Conservation (phyloP, 192 early-diverging fungal genomes). For the Backusella psychrophila region DNA sequence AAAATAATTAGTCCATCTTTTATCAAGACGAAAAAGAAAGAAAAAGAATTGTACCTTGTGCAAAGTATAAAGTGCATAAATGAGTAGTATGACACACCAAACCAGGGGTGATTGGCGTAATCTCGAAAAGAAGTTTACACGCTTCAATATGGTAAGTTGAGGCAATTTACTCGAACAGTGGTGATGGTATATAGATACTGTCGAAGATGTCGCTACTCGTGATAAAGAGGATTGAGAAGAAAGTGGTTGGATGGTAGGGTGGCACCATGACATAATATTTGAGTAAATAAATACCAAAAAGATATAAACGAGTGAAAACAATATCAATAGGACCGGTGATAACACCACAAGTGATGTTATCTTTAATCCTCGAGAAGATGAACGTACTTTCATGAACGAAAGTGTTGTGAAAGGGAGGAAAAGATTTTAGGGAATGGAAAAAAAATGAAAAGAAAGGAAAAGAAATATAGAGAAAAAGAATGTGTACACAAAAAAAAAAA, state of each 20-base stretch:
- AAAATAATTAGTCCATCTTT: neutral
- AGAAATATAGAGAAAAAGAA: neutral
- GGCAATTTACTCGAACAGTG: neutral
- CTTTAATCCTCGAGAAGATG: slow-evolving; percentile 11
- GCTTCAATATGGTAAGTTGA: neutral
- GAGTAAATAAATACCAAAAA: slow-evolving; percentile 10
- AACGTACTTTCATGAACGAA: neutral
- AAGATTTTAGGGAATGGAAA: neutral
- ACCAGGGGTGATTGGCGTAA: neutral
- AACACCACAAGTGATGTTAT: slow-evolving; percentile 14
- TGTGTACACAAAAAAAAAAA: neutral
- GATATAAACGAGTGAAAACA: slow-evolving; percentile 10
- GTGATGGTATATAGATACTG: neutral
- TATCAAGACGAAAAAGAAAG: neutral
- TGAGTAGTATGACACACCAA: neutral
- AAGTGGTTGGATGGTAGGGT: neutral
- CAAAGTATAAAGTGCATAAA: neutral
- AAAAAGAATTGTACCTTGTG: neutral
- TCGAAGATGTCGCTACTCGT: neutral
- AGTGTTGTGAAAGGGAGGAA: neutral
- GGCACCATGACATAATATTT: neutral
- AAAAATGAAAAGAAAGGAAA: neutral
- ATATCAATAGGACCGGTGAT: slow-evolving; percentile 3
- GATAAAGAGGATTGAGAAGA: neutral
- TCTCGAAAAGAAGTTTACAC: neutral